Evolutionary conservation across 345 rosid genomes (phyloP).

Genomic region (Salix purpurea): DNA sequence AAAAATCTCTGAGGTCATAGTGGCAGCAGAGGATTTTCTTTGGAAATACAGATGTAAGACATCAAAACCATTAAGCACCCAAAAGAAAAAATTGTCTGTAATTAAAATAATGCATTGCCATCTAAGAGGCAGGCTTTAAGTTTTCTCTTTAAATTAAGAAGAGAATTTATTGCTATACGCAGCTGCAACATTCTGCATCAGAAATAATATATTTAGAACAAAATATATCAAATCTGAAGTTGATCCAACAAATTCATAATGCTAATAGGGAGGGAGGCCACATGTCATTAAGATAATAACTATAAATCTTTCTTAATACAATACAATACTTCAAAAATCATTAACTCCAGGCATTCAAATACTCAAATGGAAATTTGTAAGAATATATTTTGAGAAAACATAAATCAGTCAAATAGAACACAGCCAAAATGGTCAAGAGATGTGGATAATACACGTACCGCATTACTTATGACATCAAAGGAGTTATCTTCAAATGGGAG

Average conservation of each 20-base stretch:
- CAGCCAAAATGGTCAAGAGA: background rate
- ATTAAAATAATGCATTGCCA: no score
- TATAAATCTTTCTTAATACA: no score
- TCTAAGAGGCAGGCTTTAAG: no score
- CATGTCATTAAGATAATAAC: no score
- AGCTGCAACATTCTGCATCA: background rate
- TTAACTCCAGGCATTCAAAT: background rate
- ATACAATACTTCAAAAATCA: background rate
- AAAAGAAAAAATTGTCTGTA: no score
- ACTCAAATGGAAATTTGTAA: background rate
- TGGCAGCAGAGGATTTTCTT: background rate
- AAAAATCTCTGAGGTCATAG: background rate
- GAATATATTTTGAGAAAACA: background rate
- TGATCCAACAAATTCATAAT: background rate
- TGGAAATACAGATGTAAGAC: background rate
- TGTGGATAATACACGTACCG: constrained; percentile 38
- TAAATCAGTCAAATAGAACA: background rate
- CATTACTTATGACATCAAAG: constrained; percentile 78
- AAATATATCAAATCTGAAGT: background rate
- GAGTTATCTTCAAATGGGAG: constrained; percentile 83
- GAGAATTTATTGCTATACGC: background rate
- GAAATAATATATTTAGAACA: background rate
- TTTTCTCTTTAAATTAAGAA: background rate
- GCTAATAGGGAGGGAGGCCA: no score
- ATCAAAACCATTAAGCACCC: no score